These are phyloP conservation scores for Tillandsia leiboldiana DNA, from an alignment of 176 grass and related monocot genomes.

Conservation along the genomic window DNA sequence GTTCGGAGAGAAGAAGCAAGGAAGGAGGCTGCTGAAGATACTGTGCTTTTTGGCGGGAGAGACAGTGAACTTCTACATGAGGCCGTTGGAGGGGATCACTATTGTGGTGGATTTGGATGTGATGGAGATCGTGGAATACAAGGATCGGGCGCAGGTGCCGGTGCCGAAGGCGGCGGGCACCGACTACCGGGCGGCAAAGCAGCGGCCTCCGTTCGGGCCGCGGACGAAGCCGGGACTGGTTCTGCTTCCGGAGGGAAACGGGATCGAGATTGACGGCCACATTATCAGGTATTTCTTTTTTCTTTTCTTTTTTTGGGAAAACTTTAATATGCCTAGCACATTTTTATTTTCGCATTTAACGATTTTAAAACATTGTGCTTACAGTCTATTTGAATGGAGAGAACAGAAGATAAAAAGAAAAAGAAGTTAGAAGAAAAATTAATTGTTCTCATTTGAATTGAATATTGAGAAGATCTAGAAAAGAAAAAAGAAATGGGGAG, in stretches of 20 bases:
- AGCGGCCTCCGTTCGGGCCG: slow-evolving; percentile 18
- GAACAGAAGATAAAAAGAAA: too few species aligned
- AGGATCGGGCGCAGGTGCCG: slow-evolving; percentile 29
- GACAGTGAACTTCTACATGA: slow-evolving; percentile 47
- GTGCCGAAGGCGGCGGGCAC: slow-evolving; percentile 53
- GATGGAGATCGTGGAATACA: slow-evolving; percentile 55
- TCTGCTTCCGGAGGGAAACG: slow-evolving; percentile 36
- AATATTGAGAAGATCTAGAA: too few species aligned
- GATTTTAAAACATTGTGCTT: not conserved
- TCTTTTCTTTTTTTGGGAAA: not conserved
- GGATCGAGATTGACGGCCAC: slow-evolving; percentile 41
- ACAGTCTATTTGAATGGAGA: too few species aligned
- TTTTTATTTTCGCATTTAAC: not conserved
- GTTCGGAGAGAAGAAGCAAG: slow-evolving; percentile 28
- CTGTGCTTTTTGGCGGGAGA: slow-evolving; percentile 36
- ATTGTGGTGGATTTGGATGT: slow-evolving; percentile 57
- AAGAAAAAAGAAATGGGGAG: too few species aligned
- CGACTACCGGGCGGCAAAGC: slow-evolving; percentile 36
- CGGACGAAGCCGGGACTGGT: slow-evolving; percentile 18
- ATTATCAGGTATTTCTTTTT: slow-evolving; percentile 30
- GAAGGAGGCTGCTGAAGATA: slow-evolving; percentile 32
- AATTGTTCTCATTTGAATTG: too few species aligned
- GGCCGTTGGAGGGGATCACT: slow-evolving; percentile 57
- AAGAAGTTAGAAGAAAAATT: too few species aligned
- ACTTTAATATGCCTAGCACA: not conserved